These are phyloP conservation scores for Sutorius eximius DNA, from an alignment of 1,284 basidiomycete genomes.

Conservation along the genomic window DNA sequence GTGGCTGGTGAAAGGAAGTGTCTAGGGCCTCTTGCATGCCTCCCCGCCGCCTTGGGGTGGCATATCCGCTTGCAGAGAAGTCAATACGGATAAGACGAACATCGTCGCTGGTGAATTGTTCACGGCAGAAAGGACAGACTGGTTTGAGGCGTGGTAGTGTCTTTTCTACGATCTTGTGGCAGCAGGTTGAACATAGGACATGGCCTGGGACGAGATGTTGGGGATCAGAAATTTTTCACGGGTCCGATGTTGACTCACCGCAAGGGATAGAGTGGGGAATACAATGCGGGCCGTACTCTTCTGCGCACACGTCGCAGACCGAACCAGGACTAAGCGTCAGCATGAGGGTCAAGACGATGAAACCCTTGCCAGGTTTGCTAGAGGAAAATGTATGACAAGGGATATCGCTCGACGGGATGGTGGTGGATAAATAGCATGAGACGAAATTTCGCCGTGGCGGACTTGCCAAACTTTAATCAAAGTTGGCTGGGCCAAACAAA, in stretches of 20 bases:
- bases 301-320: slow-evolving; percentile 82
- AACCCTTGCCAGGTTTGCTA: slow-evolving; percentile 40
- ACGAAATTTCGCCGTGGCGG: slow-evolving; percentile 18
- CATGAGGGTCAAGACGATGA: slow-evolving; percentile 50
- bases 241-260: slow-evolving; percentile 44
- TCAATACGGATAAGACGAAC: slow-evolving; percentile 77
- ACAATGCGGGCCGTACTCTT: slow-evolving; percentile 72
- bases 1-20: slow-evolving; percentile 46
- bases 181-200: slow-evolving; percentile 71
- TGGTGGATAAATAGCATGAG: slow-evolving; percentile 39
- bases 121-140: slow-evolving; percentile 79
- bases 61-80: slow-evolving; percentile 62
- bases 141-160: slow-evolving; percentile 63
- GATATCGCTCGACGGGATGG: slow-evolving; percentile 34
- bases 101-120: slow-evolving; percentile 60
- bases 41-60: slow-evolving; percentile 57
- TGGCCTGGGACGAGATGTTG: slow-evolving; percentile 51
- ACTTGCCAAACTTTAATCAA: slow-evolving; percentile 28
- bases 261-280: slow-evolving; percentile 77
- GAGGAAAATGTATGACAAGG: slow-evolving; percentile 32
- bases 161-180: slow-evolving; percentile 77
- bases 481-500: slow-evolving; percentile 34
- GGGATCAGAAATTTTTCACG: slow-evolving; percentile 15
- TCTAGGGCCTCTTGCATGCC: slow-evolving; percentile 48
- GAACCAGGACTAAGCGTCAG: slow-evolving; percentile 76